Conservation (phyloP, 2,329 filamentous ascomycete genomes). For the Zymoseptoria crescenta region DNA sequence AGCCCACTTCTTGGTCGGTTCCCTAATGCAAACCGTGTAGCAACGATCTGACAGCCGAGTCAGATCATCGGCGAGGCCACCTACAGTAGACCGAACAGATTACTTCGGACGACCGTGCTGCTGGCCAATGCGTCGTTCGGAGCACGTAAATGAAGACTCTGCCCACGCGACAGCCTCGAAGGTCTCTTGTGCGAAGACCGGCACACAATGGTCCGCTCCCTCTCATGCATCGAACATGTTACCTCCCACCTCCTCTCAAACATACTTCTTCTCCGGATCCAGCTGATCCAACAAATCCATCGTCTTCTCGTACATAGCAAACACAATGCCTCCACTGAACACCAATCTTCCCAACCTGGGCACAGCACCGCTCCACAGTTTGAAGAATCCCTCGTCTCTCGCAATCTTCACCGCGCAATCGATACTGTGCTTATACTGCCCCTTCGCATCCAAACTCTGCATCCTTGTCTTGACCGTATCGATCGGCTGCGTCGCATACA, state of each 20-base stretch:
- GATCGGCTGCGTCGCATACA: slow-evolving; percentile 63
- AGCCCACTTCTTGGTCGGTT: too few relatives aligned
- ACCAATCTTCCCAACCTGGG: slow-evolving; percentile 78
- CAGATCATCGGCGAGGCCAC: background rate
- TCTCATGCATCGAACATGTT: background rate
- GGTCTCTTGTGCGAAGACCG: too few relatives aligned
- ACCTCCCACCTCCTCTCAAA: slow-evolving; percentile 33
- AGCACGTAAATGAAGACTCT: background rate
- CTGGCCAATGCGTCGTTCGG: background rate
- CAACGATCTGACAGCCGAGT: too few relatives aligned
- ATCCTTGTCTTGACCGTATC: slow-evolving; percentile 96
- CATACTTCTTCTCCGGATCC: slow-evolving; percentile 77
- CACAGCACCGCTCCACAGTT: slow-evolving; percentile 89
- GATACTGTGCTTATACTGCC: slow-evolving; percentile 78
- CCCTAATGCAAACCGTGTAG: too few relatives aligned
- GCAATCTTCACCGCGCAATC: slow-evolving; percentile 76
- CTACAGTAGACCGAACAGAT: too few relatives aligned
- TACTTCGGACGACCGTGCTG: background rate
- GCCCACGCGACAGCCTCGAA: too few relatives aligned
- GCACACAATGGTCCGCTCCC: too few relatives aligned
- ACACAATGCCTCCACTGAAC: slow-evolving; percentile 91
- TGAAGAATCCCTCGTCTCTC: slow-evolving; percentile 78
- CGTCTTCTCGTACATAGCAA: slow-evolving; percentile 95
- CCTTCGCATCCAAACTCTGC: slow-evolving; percentile 85
- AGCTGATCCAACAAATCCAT: slow-evolving; percentile 76